Evolutionary conservation across 805 yeast species (phyloP), one percentile per base, ranked within the genome.

Genomic region (Candida taoyuanica): DNA sequence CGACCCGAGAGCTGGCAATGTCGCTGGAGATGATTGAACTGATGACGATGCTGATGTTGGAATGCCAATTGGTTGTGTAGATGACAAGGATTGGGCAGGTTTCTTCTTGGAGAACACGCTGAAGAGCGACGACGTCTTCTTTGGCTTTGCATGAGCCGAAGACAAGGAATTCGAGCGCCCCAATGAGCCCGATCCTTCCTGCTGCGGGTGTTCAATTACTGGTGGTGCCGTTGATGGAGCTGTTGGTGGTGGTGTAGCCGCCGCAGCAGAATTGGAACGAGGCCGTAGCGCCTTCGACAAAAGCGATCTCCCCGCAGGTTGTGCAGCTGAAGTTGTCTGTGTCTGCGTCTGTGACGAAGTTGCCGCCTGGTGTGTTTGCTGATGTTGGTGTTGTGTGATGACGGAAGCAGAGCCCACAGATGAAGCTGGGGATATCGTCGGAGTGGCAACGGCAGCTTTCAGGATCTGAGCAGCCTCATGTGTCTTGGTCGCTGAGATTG

Each of bases 31-130:
- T 3, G 43, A 44, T 9, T 37, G 42, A 4, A 29, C 38, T 6
- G 33, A 29, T 5, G 42, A 41, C 12, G 15, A 16, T 17, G 40
- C 18, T 5, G 37, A 16, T 5, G 39, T 18, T 12, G 55, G 54
- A 28, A 49, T 49, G 14, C 34, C 14, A 14, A 48, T 34, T 9
- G 58, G 56, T 13, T 43, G 44, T 4, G 53, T 47, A 3, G 55
- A 43, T 8, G 48, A 20, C 25, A 50, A 47, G 8, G 48, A 43
- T 3, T 33, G 23, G 3, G 50, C 37, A 27, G 34, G 47, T 27
- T 57, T 58, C 36, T 55, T 47, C 39, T 56, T 56, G n/a, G 60
- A 54, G 29, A 58, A 58, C 6, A 58, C 54, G 27, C 57, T 50
- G 40, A 59, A 58, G 13, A 59, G 31, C 1, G 62, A 57, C 2